Conservation (phyloP, 768 basidiomycete species). For the Boletus barrowsii region DNA sequence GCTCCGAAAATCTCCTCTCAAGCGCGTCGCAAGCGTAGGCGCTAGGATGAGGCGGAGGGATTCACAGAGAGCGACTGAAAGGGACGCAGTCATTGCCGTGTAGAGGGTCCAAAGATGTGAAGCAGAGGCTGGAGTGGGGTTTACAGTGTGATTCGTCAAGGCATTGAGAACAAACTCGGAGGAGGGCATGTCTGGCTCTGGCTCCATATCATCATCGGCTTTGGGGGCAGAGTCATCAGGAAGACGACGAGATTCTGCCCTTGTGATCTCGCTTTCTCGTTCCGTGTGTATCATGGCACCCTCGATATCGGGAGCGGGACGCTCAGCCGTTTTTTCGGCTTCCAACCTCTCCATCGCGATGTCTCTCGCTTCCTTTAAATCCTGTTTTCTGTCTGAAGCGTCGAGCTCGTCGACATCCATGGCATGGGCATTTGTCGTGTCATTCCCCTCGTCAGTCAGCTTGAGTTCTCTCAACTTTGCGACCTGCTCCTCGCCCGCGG, state of each 20-base stretch:
- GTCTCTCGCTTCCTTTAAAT: conserved; percentile 25
- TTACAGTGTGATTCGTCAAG: conserved; percentile 17
- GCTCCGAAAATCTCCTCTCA: conserved; percentile 95
- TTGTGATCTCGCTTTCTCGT: conserved; percentile 7
- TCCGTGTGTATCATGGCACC: conserved; percentile 44
- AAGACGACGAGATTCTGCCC: conserved; percentile 6
- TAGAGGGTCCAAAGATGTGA: conserved; percentile 89
- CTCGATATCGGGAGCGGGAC: conserved; percentile 36
- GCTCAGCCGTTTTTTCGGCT: conserved; percentile 27
- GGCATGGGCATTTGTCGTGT: conserved; percentile 35
- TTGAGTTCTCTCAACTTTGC: conserved; percentile 80
- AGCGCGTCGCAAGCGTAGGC: conserved; percentile 88
- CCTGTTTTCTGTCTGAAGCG: conserved; percentile 9
- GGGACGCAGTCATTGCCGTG: conserved; percentile 83
- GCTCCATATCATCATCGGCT: conserved; percentile 27
- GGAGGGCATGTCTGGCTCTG: conserved; percentile 15
- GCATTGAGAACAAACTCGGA: conserved; percentile 21
- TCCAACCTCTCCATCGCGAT: conserved; percentile 27
- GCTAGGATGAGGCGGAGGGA: conserved; percentile 95
- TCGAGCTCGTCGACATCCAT: conserved; percentile 49
- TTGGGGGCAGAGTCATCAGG: conserved; percentile 29
- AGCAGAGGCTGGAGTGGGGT: conserved; percentile 36
- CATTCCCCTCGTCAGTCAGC: conserved; percentile 60
- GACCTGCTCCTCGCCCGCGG: conserved; percentile 79
- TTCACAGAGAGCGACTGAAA: conserved; percentile 91